Percentiles rank a stretch among this genome's conserved stretches.
Evolutionary conservation across 2,329 filamentous ascomycete species (phyloP).

Genomic region (Nigrograna mackinnonii): DNA sequence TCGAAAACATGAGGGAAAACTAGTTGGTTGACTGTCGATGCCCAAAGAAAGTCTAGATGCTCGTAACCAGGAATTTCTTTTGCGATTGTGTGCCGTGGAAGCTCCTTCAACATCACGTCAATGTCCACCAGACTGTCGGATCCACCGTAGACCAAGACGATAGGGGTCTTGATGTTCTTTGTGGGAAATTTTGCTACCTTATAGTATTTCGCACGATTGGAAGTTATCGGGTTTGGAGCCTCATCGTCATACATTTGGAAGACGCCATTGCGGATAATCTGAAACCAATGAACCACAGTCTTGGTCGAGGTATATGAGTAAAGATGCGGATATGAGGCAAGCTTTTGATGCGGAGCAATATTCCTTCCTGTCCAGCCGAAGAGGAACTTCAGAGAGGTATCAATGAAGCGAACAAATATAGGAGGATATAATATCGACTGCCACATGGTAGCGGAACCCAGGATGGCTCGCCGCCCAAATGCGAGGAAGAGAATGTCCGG

Average conservation of each 20-base stretch:
- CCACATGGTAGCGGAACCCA: conserved; percentile 96
- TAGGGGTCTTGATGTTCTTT: conserved; percentile 93
- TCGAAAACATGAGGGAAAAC: conserved; percentile 94
- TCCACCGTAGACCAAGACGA: conserved; percentile 91
- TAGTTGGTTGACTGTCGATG: conserved; percentile 76
- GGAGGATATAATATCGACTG: conserved; percentile 93
- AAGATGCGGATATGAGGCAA: conserved; percentile 92
- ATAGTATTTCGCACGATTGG: conserved; percentile 79
- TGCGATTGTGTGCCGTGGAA: conserved; percentile 82
- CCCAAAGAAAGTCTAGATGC: conserved; percentile 97
- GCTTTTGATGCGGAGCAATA: conserved; percentile 83
- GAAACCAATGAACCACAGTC: conserved; percentile 98
- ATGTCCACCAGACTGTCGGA: conserved; percentile 95
- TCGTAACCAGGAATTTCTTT: conserved; percentile 92
- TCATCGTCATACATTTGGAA: conserved; percentile 99
- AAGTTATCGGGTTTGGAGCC: conserved; percentile 74
- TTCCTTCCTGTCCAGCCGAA: conserved; percentile 90
- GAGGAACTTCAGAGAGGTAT: conserved; percentile 77
- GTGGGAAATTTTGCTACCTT: conserved; percentile 97
- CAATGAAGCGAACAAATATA: conserved; percentile 86
- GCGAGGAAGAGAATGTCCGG: conserved; percentile 90
- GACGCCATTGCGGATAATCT: conserved; percentile 93
- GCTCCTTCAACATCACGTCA: conserved; percentile 84
- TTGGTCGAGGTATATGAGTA: conserved; percentile 98
- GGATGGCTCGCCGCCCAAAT: conserved; percentile 88